A percentile compares a stretch with the other conserved stretches of the same genome.
phyloP scores from a whole-genome alignment of 1,284 basidiomycete species.

The Sparassis latifolia region DNA sequence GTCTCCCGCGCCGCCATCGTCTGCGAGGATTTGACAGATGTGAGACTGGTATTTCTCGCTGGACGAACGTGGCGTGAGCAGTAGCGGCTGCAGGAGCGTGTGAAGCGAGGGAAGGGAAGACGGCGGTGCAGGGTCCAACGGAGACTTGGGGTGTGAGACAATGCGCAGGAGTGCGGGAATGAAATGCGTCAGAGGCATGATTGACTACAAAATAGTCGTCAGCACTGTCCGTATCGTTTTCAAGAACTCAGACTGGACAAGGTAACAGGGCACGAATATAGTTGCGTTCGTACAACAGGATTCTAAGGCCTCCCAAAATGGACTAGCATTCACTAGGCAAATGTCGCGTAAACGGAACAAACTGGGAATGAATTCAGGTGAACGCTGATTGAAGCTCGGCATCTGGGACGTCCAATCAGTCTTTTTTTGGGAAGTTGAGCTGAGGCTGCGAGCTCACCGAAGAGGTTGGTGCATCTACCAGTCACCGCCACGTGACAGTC shows the following conservation, averaged over 20 bases:
- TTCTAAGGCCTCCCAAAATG: no score
- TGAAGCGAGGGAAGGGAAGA: constrained; percentile 46
- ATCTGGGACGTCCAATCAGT: no score
- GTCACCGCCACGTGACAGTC: no score
- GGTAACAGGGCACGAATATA: not conserved
- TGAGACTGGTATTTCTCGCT: constrained; percentile 59
- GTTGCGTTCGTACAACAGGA: no score
- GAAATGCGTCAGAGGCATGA: constrained; percentile 56
- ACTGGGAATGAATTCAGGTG: no score
- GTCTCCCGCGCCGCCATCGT: constrained; percentile 52
- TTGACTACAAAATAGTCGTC: constrained; percentile 38
- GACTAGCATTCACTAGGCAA: no score
- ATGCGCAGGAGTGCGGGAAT: constrained; percentile 43
- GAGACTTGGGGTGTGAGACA: constrained; percentile 7
- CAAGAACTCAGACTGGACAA: not conserved
- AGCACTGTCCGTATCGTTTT: not conserved
- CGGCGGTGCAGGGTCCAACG: constrained; percentile 15
- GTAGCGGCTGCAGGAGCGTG: constrained; percentile 44
- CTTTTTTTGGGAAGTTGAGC: no score
- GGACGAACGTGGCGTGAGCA: constrained; percentile 50
- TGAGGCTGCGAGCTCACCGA: no score
- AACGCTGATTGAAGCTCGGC: no score
- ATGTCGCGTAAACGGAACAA: no score
- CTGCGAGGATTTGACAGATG: constrained; percentile 48
- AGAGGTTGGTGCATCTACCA: no score